phyloP scores from a whole-genome alignment of 2,329 filamentous ascomycete species.

The Xylaria sp. region DNA sequence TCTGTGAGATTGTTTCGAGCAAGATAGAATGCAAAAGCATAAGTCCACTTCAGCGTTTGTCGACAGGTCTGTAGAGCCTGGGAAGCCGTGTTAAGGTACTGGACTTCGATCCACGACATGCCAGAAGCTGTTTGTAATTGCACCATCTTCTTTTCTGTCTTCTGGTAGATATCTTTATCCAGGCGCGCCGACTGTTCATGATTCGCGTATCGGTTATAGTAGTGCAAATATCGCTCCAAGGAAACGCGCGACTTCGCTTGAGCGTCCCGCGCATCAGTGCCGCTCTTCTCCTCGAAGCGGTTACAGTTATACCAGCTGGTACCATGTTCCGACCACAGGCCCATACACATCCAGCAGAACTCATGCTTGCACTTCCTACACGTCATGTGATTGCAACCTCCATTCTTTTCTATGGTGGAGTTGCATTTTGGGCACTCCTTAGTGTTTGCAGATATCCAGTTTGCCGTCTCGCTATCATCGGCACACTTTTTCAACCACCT shows the following conservation, averaged over 20 bases:
- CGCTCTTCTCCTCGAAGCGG: slow-evolving; percentile 95
- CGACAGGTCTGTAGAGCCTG: slow-evolving; percentile 95
- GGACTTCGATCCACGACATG: slow-evolving; percentile 99
- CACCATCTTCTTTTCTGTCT: slow-evolving; percentile 99
- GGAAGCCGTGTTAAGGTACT: slow-evolving; percentile 93
- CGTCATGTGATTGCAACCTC: slow-evolving; percentile 56
- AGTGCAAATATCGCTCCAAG: slow-evolving; percentile 95
- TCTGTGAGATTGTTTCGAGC: slow-evolving; percentile 93
- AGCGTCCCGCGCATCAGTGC: slow-evolving; percentile 86
- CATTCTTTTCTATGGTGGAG: slow-evolving; percentile 99
- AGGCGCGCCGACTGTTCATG: slow-evolving; percentile 97
- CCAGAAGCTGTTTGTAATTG: slow-evolving; percentile 92
- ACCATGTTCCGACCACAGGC: slow-evolving; percentile 96
- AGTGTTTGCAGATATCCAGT: slow-evolving; percentile 99
- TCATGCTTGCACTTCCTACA: slow-evolving; percentile 53
- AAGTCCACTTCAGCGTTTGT: slow-evolving; percentile 99
- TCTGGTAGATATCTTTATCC: slow-evolving; percentile 93
- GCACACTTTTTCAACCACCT: slow-evolving; percentile 98
- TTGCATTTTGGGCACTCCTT: slow-evolving; percentile 97
- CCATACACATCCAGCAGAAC: slow-evolving; percentile 99
- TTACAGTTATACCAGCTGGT: slow-evolving; percentile 99
- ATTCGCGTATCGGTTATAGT: slow-evolving; percentile 99
- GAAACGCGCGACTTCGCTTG: slow-evolving; percentile 92
- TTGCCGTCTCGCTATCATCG: slow-evolving; percentile 97
- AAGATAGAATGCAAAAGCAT: slow-evolving; percentile 98